A percentile compares a stretch with the other conserved stretches of the same genome.
These are phyloP conservation scores for Ensete ventricosum DNA, from an alignment of 176 grass and related monocot genomes.

Conservation along the genomic window DNA sequence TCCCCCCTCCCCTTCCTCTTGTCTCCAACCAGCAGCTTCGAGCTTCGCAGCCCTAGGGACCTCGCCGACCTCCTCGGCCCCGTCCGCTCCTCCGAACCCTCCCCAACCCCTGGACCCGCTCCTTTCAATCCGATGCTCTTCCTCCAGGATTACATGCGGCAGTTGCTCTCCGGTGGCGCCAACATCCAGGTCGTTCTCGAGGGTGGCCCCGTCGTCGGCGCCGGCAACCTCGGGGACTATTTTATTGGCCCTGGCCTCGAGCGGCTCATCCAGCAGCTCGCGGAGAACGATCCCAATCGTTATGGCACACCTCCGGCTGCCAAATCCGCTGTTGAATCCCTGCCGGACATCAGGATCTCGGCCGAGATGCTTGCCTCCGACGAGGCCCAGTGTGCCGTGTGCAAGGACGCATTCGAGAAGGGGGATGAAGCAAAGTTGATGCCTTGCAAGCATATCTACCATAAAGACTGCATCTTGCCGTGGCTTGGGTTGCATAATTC, in stretches of 20 bases:
- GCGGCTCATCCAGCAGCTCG: not conserved
- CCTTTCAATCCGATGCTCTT: conserved; percentile 50
- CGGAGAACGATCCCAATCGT: conserved; percentile 40
- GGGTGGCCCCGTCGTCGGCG: conserved; percentile 4
- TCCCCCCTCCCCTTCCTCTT: conserved; percentile 9
- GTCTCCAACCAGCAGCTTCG: conserved; percentile 22
- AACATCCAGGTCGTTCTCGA: conserved; percentile 83
- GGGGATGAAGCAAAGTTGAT: conserved; percentile 84
- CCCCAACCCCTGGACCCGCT: not conserved
- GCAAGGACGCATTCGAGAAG: conserved; percentile 53
- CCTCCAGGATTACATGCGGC: conserved; percentile 55
- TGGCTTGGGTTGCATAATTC: conserved; percentile 95
- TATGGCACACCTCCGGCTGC: conserved; percentile 77
- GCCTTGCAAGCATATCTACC: conserved; percentile 97
- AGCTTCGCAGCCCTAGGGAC: conserved; percentile 59
- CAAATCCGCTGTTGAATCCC: conserved; percentile 38
- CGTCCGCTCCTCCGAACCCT: not conserved
- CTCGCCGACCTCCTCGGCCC: conserved; percentile 35
- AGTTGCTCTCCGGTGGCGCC: conserved; percentile 58
- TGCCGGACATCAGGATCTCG: conserved; percentile 62
- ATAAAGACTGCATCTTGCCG: conserved; percentile 63
- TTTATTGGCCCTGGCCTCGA: conserved; percentile 65
- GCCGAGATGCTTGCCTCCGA: conserved; percentile 39
- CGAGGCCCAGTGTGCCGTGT: conserved; percentile 18
- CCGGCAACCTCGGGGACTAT: conserved; percentile 64